phyloP scores from a whole-genome alignment of 768 basidiomycete species.

The Coprinopsis cinerea region DNA sequence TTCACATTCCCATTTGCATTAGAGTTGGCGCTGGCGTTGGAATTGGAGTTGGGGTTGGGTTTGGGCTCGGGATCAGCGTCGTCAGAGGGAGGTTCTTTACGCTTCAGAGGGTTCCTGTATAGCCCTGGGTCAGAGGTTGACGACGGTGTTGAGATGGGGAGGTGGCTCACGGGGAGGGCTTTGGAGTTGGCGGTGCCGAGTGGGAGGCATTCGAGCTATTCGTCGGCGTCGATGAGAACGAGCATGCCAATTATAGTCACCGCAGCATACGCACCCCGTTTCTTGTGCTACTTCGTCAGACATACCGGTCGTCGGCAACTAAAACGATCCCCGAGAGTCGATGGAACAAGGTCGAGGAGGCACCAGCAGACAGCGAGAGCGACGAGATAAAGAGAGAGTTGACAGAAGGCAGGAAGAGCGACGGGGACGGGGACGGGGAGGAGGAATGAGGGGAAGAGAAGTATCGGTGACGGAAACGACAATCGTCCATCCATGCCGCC shows the following conservation, averaged over 20 bases:
- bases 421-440: too few relatives aligned
- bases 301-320: neutral
- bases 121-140: neutral
- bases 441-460: too few relatives aligned
- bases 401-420: too few relatives aligned
- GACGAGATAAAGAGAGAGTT: too few relatives aligned
- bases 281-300: neutral
- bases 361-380: neutral
- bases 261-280: neutral
- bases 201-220: neutral
- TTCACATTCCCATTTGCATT: too few relatives aligned
- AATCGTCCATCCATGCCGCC: too few relatives aligned
- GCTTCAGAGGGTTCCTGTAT: constrained; percentile 22
- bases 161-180: neutral
- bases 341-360: neutral
- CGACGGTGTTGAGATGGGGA: neutral
- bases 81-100: constrained; percentile 23
- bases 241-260: neutral
- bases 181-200: neutral
- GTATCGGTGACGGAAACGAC: too few relatives aligned
- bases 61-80: constrained; percentile 11
- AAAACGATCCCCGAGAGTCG: neutral
- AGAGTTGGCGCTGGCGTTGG: too few relatives aligned
- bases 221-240: neutral
- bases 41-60: constrained; percentile 12